Percentiles rank a stretch among this genome's conserved stretches.
Conservation (phyloP, 2,329 filamentous ascomycete species). For the Incumbomyces delicatus region DNA sequence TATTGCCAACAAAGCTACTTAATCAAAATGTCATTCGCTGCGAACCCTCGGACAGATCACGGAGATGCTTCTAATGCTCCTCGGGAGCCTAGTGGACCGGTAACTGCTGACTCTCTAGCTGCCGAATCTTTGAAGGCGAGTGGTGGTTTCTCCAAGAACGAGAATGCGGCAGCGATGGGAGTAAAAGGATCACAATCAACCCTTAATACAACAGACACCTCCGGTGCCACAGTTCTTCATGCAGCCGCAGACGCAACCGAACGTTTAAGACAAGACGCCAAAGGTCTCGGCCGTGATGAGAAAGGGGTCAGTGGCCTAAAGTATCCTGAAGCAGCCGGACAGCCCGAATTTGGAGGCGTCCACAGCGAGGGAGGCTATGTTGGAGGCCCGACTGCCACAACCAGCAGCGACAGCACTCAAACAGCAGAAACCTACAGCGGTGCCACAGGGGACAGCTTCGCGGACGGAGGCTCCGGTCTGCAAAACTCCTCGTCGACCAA, state of each 20-base stretch:
- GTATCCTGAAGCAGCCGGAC: conserved; percentile 31
- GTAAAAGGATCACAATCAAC: conserved; percentile 46
- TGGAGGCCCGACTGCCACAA: conserved; percentile 22
- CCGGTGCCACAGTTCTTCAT: conserved; percentile 41
- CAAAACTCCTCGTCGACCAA: background rate
- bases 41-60: conserved; percentile 25
- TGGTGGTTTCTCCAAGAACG: conserved; percentile 54
- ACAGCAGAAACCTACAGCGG: conserved; percentile 28
- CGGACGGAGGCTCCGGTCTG: conserved; percentile 1
- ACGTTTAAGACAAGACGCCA: conserved; percentile 35
- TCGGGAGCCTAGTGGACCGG: conserved; percentile 53
- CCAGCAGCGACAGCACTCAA: conserved; percentile 20
- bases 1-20: background rate
- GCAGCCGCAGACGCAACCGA: conserved; percentile 38
- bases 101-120: conserved; percentile 63
- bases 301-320: conserved; percentile 24
- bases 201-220: conserved; percentile 47
- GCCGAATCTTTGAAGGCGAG: conserved; percentile 55
- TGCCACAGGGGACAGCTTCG: conserved; percentile 22
- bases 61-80: conserved; percentile 43
- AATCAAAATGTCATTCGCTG: conserved; percentile 15
- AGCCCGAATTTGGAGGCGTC: conserved; percentile 30
- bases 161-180: conserved; percentile 39
- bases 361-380: conserved; percentile 28
- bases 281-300: conserved; percentile 34